Percentiles rank a stretch among this genome's conserved stretches.
Evolutionary conservation across 2,329 filamentous ascomycete genomes (phyloP).

Genomic region (Alternaria sp.): DNA sequence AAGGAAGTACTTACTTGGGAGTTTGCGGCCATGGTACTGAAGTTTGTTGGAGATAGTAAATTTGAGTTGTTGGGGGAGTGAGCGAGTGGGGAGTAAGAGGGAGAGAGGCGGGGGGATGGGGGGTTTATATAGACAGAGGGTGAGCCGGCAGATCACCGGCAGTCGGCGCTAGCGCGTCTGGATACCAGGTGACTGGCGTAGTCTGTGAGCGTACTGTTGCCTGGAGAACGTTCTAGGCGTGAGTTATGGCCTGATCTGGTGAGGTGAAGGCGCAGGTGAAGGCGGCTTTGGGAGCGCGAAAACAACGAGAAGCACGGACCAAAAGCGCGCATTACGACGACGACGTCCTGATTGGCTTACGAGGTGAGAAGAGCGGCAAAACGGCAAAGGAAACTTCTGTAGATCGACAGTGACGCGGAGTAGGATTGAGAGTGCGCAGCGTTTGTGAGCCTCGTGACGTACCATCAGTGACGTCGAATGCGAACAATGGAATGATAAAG

Average conservation of each 20-base stretch:
- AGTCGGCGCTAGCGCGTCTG: not conserved
- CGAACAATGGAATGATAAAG: not conserved
- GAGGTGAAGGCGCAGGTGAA: not conserved
- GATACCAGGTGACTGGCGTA: not conserved
- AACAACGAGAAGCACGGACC: not conserved
- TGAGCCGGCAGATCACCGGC: not conserved
- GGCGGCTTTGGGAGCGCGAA: not conserved
- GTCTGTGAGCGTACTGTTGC: not conserved
- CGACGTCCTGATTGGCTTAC: not conserved
- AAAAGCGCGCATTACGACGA: not conserved
- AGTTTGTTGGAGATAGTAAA: not conserved
- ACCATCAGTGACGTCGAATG: not conserved
- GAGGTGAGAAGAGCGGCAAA: not conserved
- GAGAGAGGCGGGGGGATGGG: not conserved
- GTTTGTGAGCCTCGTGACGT: not conserved
- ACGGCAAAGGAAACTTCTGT: not conserved
- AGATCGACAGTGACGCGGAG: not conserved
- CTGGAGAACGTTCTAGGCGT: not conserved
- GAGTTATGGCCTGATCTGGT: not conserved
- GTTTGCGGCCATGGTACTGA: not conserved
- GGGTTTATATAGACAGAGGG: conserved; percentile 1
- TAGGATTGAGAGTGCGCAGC: not conserved
- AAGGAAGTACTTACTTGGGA: not conserved
- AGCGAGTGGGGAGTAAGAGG: not conserved
- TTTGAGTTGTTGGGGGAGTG: not conserved